Percentiles rank a stretch among this genome's conserved stretches.
phyloP scores from a whole-genome alignment of 179 eudicot species.

The Patellifolia procumbens region DNA sequence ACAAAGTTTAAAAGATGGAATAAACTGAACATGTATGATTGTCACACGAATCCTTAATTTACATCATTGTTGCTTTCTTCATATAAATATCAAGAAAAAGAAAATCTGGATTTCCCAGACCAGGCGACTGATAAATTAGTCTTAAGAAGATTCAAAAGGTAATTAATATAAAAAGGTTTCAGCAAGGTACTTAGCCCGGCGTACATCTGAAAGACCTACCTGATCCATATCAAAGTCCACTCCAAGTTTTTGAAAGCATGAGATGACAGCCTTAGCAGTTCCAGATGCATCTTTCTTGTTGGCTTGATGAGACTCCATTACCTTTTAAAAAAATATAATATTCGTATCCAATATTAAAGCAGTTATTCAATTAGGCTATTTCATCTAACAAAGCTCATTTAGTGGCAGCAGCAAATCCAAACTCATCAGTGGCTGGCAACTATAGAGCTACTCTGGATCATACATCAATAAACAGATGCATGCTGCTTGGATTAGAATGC shows the following conservation, averaged over 20 bases:
- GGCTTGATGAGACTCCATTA: slow-evolving; percentile 89
- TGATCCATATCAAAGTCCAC: slow-evolving; percentile 69
- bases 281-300: slow-evolving; percentile 86
- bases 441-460: background rate
- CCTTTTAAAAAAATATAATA: slow-evolving; percentile 40
- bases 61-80: no score
- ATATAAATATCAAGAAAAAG: no score
- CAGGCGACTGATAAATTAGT: background rate
- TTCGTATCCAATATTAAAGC: background rate
- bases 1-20: background rate
- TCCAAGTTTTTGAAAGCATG: slow-evolving; percentile 88
- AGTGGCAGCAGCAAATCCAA: background rate
- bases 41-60: background rate
- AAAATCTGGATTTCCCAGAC: background rate
- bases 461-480: no score
- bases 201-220: slow-evolving; percentile 36
- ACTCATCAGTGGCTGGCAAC: background rate
- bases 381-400: background rate
- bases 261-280: slow-evolving; percentile 93
- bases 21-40: no score
- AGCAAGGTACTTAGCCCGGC: background rate
- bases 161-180: background rate
- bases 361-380: background rate
- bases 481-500: background rate
- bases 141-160: background rate